Conservation (phyloP, 2,329 filamentous ascomycete genomes). For the Emericellopsis atlantica region DNA sequence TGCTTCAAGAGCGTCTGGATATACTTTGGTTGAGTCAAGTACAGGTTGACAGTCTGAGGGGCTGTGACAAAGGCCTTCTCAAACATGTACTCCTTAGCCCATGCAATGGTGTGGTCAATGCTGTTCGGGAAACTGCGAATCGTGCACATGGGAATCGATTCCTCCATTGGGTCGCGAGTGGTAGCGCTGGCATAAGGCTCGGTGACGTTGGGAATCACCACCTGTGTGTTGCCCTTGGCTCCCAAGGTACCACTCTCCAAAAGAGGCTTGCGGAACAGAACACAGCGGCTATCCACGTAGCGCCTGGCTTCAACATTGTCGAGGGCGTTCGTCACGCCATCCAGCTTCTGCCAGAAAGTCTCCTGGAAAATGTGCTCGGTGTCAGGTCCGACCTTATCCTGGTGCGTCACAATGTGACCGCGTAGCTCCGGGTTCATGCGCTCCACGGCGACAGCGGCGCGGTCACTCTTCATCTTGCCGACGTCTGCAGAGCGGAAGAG, state of each 20-base stretch:
- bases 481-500: slow-evolving; percentile 90
- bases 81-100: slow-evolving; percentile 85
- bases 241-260: slow-evolving; percentile 96
- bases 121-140: slow-evolving; percentile 94
- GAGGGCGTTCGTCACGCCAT: slow-evolving; percentile 90
- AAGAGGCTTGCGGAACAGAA: slow-evolving; percentile 95
- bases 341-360: slow-evolving; percentile 74
- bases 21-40: slow-evolving; percentile 85
- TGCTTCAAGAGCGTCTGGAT: slow-evolving; percentile 80
- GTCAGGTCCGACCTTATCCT: slow-evolving; percentile 81
- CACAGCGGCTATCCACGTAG: slow-evolving; percentile 90
- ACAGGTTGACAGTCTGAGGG: slow-evolving; percentile 86
- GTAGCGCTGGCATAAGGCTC: slow-evolving; percentile 72
- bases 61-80: slow-evolving; percentile 89
- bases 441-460: slow-evolving; percentile 78
- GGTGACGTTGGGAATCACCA: slow-evolving; percentile 79
- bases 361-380: slow-evolving; percentile 95
- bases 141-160: slow-evolving; percentile 98
- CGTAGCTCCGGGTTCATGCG: slow-evolving; percentile 89
- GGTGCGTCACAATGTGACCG: slow-evolving; percentile 74
- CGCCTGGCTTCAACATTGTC: slow-evolving; percentile 96
- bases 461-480: slow-evolving; percentile 92
- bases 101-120: slow-evolving; percentile 97
- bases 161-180: slow-evolving; percentile 93
- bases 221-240: slow-evolving; percentile 97